Evolutionary conservation across 371 early-diverging fungal species (phyloP).

Genomic region (Choanephora cucurbitarum): DNA sequence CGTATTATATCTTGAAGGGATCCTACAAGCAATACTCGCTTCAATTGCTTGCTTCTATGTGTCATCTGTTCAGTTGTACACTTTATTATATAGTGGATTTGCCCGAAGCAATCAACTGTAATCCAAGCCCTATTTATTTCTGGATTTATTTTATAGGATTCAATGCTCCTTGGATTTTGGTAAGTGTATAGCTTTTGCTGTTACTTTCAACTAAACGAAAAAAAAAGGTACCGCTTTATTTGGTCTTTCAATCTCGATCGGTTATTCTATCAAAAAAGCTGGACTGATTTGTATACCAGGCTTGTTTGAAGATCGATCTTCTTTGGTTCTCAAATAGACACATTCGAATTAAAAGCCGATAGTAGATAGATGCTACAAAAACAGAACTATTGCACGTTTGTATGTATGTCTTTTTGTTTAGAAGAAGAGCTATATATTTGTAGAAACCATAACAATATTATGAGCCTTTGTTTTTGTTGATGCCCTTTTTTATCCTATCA

Average conservation of each 20-base stretch:
- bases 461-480: no score
- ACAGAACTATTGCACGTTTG: no score
- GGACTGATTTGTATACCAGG: not conserved
- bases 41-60: constrained; percentile 63
- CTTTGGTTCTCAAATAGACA: no score
- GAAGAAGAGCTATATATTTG: no score
- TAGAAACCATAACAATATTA: no score
- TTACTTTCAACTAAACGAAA: no score
- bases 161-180: constrained; percentile 49
- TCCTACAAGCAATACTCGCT: constrained; percentile 68
- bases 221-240: constrained; percentile 13
- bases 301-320: no score
- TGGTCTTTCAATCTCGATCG: constrained; percentile 12
- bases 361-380: no score
- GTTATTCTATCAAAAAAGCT: constrained; percentile 1
- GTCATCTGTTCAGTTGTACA: constrained; percentile 38
- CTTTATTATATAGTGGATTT: constrained; percentile 44
- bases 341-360: no score
- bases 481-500: no score
- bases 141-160: constrained; percentile 48
- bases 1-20: constrained; percentile 61
- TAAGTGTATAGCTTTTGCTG: constrained; percentile 19
- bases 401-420: no score
- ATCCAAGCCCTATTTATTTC: constrained; percentile 44
- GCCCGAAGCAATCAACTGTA: constrained; percentile 32